Evolutionary conservation across 306 rosid species (phyloP).

Genomic region (Prunus salicina): DNA sequence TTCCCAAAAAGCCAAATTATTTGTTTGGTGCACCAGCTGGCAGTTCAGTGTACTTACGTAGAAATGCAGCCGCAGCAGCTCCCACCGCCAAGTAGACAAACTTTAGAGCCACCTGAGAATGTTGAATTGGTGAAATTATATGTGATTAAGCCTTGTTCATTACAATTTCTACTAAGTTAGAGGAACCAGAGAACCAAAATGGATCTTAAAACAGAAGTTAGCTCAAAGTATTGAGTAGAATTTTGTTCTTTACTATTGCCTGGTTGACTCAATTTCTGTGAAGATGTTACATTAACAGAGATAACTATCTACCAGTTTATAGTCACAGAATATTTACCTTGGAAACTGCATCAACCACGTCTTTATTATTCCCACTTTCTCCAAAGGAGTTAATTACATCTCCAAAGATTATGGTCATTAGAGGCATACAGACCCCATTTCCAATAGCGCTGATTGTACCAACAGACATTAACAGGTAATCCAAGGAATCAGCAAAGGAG

Average conservation of each 20-base stretch:
- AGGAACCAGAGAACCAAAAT: neutral
- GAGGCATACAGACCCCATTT: conserved; percentile 56
- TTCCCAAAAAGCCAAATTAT: conserved; percentile 6
- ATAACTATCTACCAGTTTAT: neutral
- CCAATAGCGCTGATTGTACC: conserved; percentile 66
- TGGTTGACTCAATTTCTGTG: neutral
- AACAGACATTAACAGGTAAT: conserved; percentile 52
- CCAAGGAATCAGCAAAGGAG: conserved; percentile 72
- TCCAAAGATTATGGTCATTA: conserved; percentile 67
- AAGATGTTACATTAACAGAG: neutral
- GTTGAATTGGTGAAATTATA: neutral
- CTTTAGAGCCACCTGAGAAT: conserved; percentile 51
- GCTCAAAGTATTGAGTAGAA: neutral
- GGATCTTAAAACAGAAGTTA: neutral
- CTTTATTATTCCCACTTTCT: conserved; percentile 14
- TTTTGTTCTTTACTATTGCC: neutral
- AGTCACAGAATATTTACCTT: conserved; percentile 21
- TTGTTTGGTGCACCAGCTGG: neutral
- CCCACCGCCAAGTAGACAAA: conserved; percentile 73
- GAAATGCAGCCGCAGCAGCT: conserved; percentile 47
- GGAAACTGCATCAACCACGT: conserved; percentile 59
- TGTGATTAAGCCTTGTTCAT: neutral
- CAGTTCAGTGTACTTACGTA: conserved; percentile 49
- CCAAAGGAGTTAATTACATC: conserved; percentile 66
- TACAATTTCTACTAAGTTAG: neutral